Base-by-base conservation (phyloP, 768 basidiomycete genomes). In the Lentinula boryana region DNA sequence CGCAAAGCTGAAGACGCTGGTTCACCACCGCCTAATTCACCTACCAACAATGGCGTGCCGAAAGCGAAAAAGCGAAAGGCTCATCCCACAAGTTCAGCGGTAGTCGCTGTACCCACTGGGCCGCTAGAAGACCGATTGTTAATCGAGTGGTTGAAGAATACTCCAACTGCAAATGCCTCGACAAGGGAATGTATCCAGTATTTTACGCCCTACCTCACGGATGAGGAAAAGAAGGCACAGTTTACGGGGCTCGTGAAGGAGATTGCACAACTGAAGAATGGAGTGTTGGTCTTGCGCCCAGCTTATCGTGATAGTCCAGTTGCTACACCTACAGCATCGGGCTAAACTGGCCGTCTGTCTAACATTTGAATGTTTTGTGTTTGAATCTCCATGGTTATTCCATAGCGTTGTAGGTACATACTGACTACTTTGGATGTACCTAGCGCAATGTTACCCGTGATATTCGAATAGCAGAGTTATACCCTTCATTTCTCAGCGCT, bases 241-340 rank as follows among this genome's bases (percentile, higher is more conserved):
- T 91, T 93, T 68, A 88, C 90, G n/a, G 80, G 78, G 9, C 78
- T 93, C 71, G 87, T 93, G 50, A 87, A 88, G 75, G 85, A 91
- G 71, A 85, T 91, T 49, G 91, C 91, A 18, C 78, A 82, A 69
- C 70, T 92, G 71, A 88, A 84, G 75, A 80, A 80, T 48, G 87
- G 87, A 41, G 76, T 84, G 32, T 74, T 93, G 55, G 76, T 84
- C 16, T 72, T 90, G 68, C 76, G 83, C 65, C 77, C 73, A 64
- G 74, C 72, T 32, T 77, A 70, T 61, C 68, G 70, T 51, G 73
- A 69, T 60, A 68, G 65, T 4, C 71, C 75, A n/a, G 69, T 68
- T 16, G 74, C 75, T 15, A 49, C 58, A 35, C 60, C 48, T 31
- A 35, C 51, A 33, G 40, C 49, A 33, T 44, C 51, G 59, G 59